Conservation (phyloP, 805 yeast species). For the Sporopachydermia quercuum region DNA sequence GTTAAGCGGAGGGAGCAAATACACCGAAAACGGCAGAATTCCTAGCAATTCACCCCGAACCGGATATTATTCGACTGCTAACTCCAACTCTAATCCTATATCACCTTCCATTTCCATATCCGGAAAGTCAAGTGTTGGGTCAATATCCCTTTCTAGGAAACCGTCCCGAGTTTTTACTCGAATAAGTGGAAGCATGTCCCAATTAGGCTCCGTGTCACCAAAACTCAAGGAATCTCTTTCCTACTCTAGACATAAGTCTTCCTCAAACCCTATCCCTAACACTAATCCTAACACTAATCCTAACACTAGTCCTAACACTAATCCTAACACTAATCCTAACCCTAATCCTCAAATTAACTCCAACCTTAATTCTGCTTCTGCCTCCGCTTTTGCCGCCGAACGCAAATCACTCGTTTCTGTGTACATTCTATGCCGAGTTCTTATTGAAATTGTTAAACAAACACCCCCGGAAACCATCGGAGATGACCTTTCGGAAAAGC, state of each 20-base stretch:
- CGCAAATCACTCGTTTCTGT: slow-evolving; percentile 77
- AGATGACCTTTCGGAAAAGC: slow-evolving; percentile 62
- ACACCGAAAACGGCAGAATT: background rate
- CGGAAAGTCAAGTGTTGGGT: background rate
- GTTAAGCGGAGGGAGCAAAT: background rate
- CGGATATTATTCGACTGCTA: background rate
- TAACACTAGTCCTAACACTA: slow-evolving; percentile 2
- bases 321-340: slow-evolving; percentile 9
- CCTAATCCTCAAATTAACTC: background rate
- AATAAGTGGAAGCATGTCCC: no score
- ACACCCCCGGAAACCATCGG: slow-evolving; percentile 62
- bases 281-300: background rate
- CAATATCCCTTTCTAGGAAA: background rate
- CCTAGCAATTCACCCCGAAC: background rate
- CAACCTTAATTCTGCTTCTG: background rate
- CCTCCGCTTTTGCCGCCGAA: slow-evolving; percentile 37
- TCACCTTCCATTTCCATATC: background rate
- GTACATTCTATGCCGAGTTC: slow-evolving; percentile 77
- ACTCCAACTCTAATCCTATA: background rate
- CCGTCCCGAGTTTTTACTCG: no score
- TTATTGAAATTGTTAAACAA: slow-evolving; percentile 85
- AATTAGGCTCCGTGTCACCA: background rate
- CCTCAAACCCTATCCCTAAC: background rate
- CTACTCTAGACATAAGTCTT: background rate
- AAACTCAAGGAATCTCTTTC: background rate